Percentiles rank a stretch among this genome's conserved stretches.
These are phyloP conservation scores for Ogataea nitratoaversa DNA, from an alignment of 805 yeast genomes.

Conservation along the genomic window DNA sequence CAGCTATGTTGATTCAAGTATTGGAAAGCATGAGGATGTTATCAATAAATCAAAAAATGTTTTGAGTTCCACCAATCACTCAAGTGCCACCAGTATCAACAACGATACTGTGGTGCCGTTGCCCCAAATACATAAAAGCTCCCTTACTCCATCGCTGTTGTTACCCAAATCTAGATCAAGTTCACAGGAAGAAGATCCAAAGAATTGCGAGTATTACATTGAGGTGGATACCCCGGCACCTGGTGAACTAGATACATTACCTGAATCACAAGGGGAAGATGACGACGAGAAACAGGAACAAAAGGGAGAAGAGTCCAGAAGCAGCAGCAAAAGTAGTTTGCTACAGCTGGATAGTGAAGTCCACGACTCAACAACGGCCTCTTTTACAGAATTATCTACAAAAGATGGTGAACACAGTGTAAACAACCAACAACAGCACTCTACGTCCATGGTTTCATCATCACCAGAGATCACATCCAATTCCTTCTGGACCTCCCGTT, in stretches of 20 bases:
- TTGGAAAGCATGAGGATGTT: neutral
- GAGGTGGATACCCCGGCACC: too few relatives aligned
- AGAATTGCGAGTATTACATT: too few relatives aligned
- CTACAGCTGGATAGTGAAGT: neutral
- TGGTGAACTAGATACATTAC: constrained; percentile 2
- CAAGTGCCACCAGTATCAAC: neutral
- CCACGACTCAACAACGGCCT: neutral
- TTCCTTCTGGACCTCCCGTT: neutral
- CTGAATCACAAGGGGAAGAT: constrained; percentile 2
- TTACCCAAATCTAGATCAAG: too few relatives aligned
- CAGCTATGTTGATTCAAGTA: neutral
- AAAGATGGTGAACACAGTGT: neutral
- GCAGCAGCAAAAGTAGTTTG: too few relatives aligned
- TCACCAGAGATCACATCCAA: neutral
- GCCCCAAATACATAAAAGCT: too few relatives aligned
- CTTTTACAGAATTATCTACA: neutral
- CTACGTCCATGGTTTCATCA: neutral
- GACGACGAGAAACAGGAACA: neutral
- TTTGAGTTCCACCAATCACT: neutral
- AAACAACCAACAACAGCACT: neutral
- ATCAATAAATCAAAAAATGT: neutral
- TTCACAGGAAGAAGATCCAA: too few relatives aligned
- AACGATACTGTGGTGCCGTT: too few relatives aligned
- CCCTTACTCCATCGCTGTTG: too few relatives aligned
- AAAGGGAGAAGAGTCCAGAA: neutral